These are phyloP conservation scores for Dactylella cylindrospora DNA, from an alignment of 2,329 filamentous ascomycete genomes.

Conservation along the genomic window DNA sequence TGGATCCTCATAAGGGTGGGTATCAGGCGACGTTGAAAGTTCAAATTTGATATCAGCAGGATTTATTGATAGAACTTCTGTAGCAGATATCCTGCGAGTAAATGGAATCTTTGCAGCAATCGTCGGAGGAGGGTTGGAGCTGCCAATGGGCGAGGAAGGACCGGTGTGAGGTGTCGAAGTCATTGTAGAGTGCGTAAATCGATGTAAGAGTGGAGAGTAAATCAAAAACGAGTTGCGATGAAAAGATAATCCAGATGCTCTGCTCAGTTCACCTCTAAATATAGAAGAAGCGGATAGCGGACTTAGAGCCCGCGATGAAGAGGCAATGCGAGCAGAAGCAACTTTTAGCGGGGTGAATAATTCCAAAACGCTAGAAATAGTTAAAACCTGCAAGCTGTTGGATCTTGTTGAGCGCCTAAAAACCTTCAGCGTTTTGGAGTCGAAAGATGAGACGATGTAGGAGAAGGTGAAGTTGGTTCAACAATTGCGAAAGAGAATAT, in stretches of 20 bases:
- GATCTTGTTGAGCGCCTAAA: too few species aligned
- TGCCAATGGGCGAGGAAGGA: conserved; percentile 20
- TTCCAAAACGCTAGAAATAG: too few species aligned
- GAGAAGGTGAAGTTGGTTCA: too few species aligned
- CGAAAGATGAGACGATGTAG: too few species aligned
- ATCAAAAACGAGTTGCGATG: neutral
- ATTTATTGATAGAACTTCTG: conserved; percentile 42
- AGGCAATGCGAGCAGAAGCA: neutral
- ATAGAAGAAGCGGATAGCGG: neutral
- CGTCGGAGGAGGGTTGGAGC: conserved; percentile 20
- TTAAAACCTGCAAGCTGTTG: too few species aligned
- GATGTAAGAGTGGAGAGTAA: conserved; percentile 20
- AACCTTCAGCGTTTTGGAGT: too few species aligned
- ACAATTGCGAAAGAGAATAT: too few species aligned
- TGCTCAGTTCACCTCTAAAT: neutral
- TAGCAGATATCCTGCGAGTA: conserved; percentile 33
- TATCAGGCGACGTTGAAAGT: conserved; percentile 18
- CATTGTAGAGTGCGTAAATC: conserved; percentile 5
- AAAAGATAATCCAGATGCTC: conserved; percentile 4
- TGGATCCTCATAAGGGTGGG: conserved; percentile 48
- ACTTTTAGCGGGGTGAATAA: neutral
- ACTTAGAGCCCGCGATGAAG: conserved; percentile 4
- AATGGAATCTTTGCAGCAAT: conserved; percentile 20
- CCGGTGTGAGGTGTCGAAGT: conserved; percentile 17
- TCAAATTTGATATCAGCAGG: conserved; percentile 44